A percentile compares a stretch with the other conserved stretches of the same genome.
Evolutionary conservation across 202 grass and related monocot species (phyloP).

Genomic region (Bolboschoenoplectus hybrid): DNA sequence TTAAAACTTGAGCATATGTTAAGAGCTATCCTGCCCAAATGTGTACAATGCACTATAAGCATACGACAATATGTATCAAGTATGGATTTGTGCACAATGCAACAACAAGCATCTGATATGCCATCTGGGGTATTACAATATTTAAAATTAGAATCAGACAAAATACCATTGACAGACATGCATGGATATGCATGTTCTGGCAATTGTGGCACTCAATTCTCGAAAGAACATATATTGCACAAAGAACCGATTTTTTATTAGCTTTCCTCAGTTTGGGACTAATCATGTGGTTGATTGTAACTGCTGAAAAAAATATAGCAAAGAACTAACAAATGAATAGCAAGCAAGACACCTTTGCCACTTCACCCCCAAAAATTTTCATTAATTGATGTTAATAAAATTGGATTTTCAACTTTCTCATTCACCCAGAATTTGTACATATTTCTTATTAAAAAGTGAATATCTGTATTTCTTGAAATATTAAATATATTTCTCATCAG

Average conservation of each 20-base stretch:
- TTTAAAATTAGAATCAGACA: background rate
- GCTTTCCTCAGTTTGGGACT: background rate
- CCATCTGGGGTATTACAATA: background rate
- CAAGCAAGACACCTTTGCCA: background rate
- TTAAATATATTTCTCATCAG: background rate
- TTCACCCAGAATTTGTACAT: background rate
- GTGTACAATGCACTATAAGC: background rate
- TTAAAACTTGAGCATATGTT: background rate
- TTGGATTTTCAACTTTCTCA: background rate
- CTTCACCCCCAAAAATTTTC: background rate
- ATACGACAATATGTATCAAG: background rate
- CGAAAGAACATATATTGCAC: background rate
- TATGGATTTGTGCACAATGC: background rate
- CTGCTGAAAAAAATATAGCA: slow-evolving; percentile 3
- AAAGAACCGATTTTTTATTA: background rate
- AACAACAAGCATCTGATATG: background rate
- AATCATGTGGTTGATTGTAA: background rate
- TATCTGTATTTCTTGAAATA: background rate
- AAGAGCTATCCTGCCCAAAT: background rate
- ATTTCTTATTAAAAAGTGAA: background rate
- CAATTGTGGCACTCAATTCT: too few relatives aligned
- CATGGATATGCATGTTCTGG: background rate
- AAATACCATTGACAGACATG: background rate
- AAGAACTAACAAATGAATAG: background rate
- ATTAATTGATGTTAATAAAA: slow-evolving; percentile 5